Percentiles rank a stretch among this genome's conserved stretches.
Evolutionary conservation across 2,329 filamentous ascomycete species (phyloP).

Genomic region (Alternaria sp.): DNA sequence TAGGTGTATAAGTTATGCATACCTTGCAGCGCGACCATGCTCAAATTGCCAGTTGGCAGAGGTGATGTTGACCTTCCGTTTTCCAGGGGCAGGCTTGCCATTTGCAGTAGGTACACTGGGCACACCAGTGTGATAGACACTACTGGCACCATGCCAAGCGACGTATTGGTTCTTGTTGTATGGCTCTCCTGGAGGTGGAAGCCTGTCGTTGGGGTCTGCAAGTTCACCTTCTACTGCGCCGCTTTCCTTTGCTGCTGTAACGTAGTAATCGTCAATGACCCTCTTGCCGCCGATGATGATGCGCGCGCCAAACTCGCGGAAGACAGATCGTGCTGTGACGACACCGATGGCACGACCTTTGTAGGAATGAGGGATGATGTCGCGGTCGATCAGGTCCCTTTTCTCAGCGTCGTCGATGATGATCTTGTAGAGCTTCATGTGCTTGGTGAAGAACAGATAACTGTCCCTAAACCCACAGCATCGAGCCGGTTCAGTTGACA

Average conservation of each 20-base stretch:
- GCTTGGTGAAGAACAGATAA: constrained; percentile 98
- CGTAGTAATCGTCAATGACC: constrained; percentile 89
- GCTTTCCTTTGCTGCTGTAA: constrained; percentile 73
- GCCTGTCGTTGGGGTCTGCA: constrained; percentile 85
- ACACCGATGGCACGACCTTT: constrained; percentile 97
- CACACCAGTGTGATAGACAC: constrained; percentile 86
- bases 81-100: constrained; percentile 76
- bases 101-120: constrained; percentile 77
- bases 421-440: constrained; percentile 95
- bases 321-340: constrained; percentile 94
- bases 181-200: constrained; percentile 76
- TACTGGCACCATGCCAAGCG: constrained; percentile 95
- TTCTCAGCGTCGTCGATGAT: constrained; percentile 98
- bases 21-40: constrained; percentile 91
- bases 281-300: constrained; percentile 91
- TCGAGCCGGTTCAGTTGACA: constrained; percentile 95
- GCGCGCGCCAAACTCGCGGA: constrained; percentile 91
- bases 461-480: constrained; percentile 98
- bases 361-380: constrained; percentile 97
- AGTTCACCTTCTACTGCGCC: constrained; percentile 87
- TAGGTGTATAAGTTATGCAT: constrained; percentile 37
- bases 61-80: constrained; percentile 85
- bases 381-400: constrained; percentile 90
- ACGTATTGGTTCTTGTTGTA: constrained; percentile 99
- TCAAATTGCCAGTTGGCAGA: constrained; percentile 97